phyloP scores from a whole-genome alignment of 2,329 filamentous ascomycete species.

The Epichloe hybrida region DNA sequence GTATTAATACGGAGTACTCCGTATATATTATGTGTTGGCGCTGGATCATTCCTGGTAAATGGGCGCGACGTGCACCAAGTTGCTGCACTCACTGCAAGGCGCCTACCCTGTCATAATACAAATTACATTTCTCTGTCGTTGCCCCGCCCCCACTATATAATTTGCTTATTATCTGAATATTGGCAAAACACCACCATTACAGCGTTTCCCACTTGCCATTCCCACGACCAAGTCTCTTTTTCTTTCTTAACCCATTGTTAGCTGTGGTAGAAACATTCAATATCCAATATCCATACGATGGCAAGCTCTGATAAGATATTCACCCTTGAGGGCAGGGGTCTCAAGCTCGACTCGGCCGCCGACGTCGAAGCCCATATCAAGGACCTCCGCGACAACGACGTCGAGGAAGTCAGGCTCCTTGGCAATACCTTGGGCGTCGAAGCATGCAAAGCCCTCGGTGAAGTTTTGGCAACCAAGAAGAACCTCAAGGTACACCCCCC shows the following conservation, averaged over 20 bases:
- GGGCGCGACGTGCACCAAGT: not conserved
- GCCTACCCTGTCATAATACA: not conserved
- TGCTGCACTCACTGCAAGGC: too few species aligned
- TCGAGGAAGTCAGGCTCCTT: conserved; percentile 74
- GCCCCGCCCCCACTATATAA: conserved; percentile 19
- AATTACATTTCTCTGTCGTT: not conserved
- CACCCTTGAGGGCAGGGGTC: conserved; percentile 78
- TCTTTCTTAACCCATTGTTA: conserved; percentile 2
- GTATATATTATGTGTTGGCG: not conserved
- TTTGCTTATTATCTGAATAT: conserved; percentile 1
- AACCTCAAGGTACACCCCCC: conserved; percentile 45
- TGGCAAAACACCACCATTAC: not conserved
- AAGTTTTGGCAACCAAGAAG: conserved; percentile 74
- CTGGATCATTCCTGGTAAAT: not conserved
- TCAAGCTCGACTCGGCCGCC: conserved; percentile 81
- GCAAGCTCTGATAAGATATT: conserved; percentile 48
- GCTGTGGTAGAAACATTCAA: not conserved
- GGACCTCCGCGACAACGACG: conserved; percentile 55
- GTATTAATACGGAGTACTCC: too few species aligned
- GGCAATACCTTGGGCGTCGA: conserved; percentile 90
- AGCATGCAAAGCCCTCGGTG: conserved; percentile 73
- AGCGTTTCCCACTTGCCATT: not conserved
- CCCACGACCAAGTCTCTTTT: not conserved
- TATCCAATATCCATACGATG: conserved; percentile 12
- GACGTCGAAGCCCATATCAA: conserved; percentile 79